Base-by-base conservation (phyloP, 1,139 yeast genomes). In the Candida anutae region DNA sequence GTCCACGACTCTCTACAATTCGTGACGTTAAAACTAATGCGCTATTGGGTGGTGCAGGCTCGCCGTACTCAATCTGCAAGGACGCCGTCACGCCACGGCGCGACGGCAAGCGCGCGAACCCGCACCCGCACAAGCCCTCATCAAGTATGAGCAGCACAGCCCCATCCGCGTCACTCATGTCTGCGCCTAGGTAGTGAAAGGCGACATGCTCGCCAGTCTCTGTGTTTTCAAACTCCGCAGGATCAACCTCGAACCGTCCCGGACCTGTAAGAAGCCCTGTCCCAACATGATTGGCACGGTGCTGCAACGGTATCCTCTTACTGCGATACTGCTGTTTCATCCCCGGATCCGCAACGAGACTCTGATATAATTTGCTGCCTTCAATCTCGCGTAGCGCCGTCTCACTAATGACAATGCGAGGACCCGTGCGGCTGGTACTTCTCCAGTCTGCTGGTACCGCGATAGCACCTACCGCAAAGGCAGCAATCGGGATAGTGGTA, bases 21-120 rank as follows among this genome's bases (percentile, higher is more conserved):
- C 70, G 62, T 0, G 94, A 95, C 30, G 66, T 63, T 29, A 90
- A 57, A 17, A 83, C 63, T 6, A 87, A 72, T 4, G 80, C 72
- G 13, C 80, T 64, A 33, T 74, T 70, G 0, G 90, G 81, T 1
- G 75, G 74, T 0, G 72, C 72, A 36, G 84, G 93, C 18, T 72
- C 67, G 27, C 62, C 46, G 50, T 83, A 90, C 35, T 81, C 66
- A 12, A 90, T 64, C 11, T 70, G 59, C 24, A 90, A 59, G 27
- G 69, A 68, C 0, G 95, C 98, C 1, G 98, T 90, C 13, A 90
- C 95, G n/a, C 97, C 97, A 30, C 79, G 66, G 32, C 75, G 72
- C 31, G 78, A 74, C 1, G 98, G 97, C n/a, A 90, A 61, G 18
- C 68, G 57, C 5, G 88, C 77, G 48, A 87, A 90, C 13, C 95